phyloP scores from a whole-genome alignment of 352 stramenopile species.

The Phytophthora gonapodyides region DNA sequence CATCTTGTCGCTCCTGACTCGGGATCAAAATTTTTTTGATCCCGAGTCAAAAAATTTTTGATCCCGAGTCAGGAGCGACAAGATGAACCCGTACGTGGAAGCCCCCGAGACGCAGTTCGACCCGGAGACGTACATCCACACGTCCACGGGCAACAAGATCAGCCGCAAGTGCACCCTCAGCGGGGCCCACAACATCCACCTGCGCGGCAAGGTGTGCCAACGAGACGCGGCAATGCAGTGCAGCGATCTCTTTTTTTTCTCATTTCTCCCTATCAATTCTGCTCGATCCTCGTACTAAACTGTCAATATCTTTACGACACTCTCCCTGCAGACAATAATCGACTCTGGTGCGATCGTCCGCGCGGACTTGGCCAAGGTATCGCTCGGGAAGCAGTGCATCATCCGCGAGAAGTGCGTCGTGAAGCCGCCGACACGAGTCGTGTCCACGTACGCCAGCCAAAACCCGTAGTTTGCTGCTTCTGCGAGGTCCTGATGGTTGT shows the following conservation, averaged over 20 bases:
- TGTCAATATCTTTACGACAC: too few species aligned
- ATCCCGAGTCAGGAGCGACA: neutral
- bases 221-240: neutral
- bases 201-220: constrained; percentile 63
- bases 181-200: constrained; percentile 72
- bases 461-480: neutral
- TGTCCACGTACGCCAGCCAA: constrained; percentile 50
- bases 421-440: constrained; percentile 66
- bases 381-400: constrained; percentile 80
- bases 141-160: constrained; percentile 73
- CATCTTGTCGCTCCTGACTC: too few species aligned
- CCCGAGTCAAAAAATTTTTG: too few species aligned
- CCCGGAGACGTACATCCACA: constrained; percentile 67
- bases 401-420: constrained; percentile 75
- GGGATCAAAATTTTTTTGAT: too few species aligned
- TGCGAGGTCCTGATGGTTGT: constrained; percentile 1
- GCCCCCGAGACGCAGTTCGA: constrained; percentile 55
- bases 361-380: constrained; percentile 84
- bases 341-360: constrained; percentile 71
- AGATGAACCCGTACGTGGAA: constrained; percentile 69
- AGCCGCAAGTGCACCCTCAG: constrained; percentile 67
- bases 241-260: neutral
- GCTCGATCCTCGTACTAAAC: neutral
- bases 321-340: constrained; percentile 61
- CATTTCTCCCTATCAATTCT: constrained; percentile 1